These are phyloP conservation scores for Vigna trinervia DNA, from an alignment of 306 rosid genomes.

Conservation along the genomic window DNA sequence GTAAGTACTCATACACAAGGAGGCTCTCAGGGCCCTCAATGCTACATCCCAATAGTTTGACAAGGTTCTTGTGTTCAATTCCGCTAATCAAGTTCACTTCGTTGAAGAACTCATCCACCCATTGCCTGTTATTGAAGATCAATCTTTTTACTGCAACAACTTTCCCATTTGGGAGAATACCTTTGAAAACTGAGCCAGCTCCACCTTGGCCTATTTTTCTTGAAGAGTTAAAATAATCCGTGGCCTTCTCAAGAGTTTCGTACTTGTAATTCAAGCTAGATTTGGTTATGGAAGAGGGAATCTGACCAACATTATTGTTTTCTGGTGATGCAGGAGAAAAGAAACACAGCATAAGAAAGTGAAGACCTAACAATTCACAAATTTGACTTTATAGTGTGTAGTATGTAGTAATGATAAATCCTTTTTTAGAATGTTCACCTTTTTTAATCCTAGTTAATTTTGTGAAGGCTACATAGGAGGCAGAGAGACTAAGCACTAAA, in stretches of 20 bases:
- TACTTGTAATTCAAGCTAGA: conserved; percentile 74
- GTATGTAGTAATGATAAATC: not conserved
- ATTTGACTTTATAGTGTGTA: not conserved
- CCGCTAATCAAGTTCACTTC: conserved; percentile 84
- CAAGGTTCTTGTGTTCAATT: conserved; percentile 83
- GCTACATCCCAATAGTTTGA: conserved; percentile 85
- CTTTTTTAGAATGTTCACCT: conserved; percentile 45
- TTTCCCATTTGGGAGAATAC: conserved; percentile 66
- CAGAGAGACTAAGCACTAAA: conserved; percentile 57
- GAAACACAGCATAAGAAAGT: conserved; percentile 25
- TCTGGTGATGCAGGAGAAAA: conserved; percentile 45
- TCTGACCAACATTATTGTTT: conserved; percentile 43
- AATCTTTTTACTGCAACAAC: conserved; percentile 89
- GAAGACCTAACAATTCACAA: not conserved
- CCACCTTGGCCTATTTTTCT: conserved; percentile 89
- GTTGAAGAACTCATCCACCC: conserved; percentile 96
- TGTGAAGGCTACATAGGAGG: conserved; percentile 58
- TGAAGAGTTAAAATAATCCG: conserved; percentile 72
- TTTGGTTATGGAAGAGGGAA: conserved; percentile 54
- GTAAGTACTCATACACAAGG: conserved; percentile 77
- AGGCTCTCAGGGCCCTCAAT: conserved; percentile 98
- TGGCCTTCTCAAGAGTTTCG: conserved; percentile 82
- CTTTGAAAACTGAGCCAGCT: conserved; percentile 85
- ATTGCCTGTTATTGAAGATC: conserved; percentile 81
- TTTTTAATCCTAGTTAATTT: conserved; percentile 51